A percentile compares a stretch with the other conserved stretches of the same genome.
These are phyloP conservation scores for Oryza nivara DNA, from an alignment of 176 grass and related monocot genomes.

Conservation along the genomic window DNA sequence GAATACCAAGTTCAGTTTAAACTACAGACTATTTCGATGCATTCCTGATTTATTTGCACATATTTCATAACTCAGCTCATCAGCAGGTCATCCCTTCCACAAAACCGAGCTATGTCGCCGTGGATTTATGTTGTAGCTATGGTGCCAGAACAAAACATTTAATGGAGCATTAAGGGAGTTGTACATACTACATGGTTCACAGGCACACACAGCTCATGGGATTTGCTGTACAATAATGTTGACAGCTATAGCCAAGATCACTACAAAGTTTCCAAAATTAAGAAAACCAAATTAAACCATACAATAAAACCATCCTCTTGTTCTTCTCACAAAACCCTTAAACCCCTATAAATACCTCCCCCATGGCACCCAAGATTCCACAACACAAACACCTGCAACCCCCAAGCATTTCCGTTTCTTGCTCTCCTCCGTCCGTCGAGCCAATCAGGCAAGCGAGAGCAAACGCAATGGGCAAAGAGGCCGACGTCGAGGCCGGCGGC, in stretches of 20 bases:
- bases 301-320: neutral
- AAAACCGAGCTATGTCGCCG: no score
- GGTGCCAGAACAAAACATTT: neutral
- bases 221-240: neutral
- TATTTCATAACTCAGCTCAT: no score
- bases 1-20: no score
- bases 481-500: constrained; percentile 42
- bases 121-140: no score
- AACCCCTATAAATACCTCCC: constrained; percentile 43
- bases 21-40: no score
- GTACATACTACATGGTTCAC: neutral
- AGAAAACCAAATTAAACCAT: neutral
- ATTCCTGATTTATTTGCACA: no score
- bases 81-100: no score
- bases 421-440: neutral
- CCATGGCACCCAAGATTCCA: neutral
- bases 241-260: neutral
- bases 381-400: neutral
- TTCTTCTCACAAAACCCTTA: neutral
- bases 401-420: neutral
- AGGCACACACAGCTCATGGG: neutral
- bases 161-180: neutral
- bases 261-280: neutral
- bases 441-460: neutral
- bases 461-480: constrained; percentile 47